Evolutionary conservation across 148 eudicot species (phyloP).

Genomic region (Mesembryanthemum crystallinum): DNA sequence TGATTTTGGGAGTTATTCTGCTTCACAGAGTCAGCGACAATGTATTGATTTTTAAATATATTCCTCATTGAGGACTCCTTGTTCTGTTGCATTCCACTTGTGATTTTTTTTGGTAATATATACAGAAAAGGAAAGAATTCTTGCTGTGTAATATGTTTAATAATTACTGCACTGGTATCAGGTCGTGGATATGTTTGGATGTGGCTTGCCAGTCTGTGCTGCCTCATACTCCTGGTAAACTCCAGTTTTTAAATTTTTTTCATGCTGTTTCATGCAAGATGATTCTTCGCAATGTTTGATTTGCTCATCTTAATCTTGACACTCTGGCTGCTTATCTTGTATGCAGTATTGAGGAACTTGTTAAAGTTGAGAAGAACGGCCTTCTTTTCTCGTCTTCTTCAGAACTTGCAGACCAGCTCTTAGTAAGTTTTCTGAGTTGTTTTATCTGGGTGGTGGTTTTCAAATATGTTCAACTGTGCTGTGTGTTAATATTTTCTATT

Average conservation of each 20-base stretch:
- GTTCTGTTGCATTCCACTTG: too few relatives aligned
- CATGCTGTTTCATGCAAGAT: neutral
- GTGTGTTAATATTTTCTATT: too few relatives aligned
- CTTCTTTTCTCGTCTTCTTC: constrained; percentile 93
- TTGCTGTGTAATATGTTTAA: constrained; percentile 6
- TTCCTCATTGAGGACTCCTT: too few relatives aligned
- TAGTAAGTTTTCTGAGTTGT: constrained; percentile 44
- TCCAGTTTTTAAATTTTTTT: neutral
- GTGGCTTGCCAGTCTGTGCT: constrained; percentile 98
- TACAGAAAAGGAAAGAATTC: too few relatives aligned
- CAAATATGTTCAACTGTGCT: neutral
- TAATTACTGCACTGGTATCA: constrained; percentile 26
- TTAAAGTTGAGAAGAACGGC: constrained; percentile 83
- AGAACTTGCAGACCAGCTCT: constrained; percentile 85
- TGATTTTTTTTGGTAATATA: too few relatives aligned
- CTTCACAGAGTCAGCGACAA: too few relatives aligned
- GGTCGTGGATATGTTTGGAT: constrained; percentile 99
- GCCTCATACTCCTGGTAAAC: constrained; percentile 93
- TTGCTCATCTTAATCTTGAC: neutral
- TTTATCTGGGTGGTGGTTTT: neutral
- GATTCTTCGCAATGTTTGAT: neutral
- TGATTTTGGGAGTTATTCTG: too few relatives aligned
- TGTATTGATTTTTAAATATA: too few relatives aligned
- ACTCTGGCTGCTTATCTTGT: constrained; percentile 13
- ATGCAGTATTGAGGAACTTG: constrained; percentile 87